phyloP scores from a whole-genome alignment of 352 stramenopile species.

The Globisporangium uncinulatum region DNA sequence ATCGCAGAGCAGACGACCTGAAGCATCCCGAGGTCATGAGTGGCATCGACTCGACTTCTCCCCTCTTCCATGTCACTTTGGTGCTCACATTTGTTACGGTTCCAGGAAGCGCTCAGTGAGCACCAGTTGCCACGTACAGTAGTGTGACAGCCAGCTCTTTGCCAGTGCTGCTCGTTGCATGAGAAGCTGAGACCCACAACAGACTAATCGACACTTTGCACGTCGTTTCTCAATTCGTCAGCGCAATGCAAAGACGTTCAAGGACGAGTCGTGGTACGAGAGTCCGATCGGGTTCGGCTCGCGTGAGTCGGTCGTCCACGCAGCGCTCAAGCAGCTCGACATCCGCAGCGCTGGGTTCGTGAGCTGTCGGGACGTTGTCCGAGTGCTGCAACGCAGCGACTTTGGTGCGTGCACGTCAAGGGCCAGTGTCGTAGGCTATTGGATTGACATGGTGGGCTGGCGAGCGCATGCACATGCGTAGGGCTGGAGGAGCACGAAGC shows the following conservation, averaged over 20 bases:
- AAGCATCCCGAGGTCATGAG: too few relatives aligned
- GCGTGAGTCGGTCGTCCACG: conserved; percentile 36
- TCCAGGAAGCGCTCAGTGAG: conserved; percentile 3
- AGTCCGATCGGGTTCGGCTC: conserved; percentile 45
- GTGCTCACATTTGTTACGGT: too few relatives aligned
- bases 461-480: conserved; percentile 1
- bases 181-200: not conserved
- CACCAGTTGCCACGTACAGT: not conserved
- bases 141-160: not conserved
- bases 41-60: too few relatives aligned
- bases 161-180: not conserved
- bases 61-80: too few relatives aligned
- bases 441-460: not conserved
- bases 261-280: conserved; percentile 48
- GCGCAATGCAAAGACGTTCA: conserved; percentile 43
- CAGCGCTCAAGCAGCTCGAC: conserved; percentile 37
- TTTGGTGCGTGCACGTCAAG: conserved; percentile 19
- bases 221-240: conserved; percentile 1
- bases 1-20: too few relatives aligned
- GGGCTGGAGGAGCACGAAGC: conserved; percentile 28
- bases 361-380: conserved; percentile 21
- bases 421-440: not conserved
- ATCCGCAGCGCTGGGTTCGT: conserved; percentile 27
- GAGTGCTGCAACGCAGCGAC: conserved; percentile 24
- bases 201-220: too few relatives aligned